Base-by-base conservation (phyloP, 805 yeast genomes). In the Candida namnaoensis region DNA sequence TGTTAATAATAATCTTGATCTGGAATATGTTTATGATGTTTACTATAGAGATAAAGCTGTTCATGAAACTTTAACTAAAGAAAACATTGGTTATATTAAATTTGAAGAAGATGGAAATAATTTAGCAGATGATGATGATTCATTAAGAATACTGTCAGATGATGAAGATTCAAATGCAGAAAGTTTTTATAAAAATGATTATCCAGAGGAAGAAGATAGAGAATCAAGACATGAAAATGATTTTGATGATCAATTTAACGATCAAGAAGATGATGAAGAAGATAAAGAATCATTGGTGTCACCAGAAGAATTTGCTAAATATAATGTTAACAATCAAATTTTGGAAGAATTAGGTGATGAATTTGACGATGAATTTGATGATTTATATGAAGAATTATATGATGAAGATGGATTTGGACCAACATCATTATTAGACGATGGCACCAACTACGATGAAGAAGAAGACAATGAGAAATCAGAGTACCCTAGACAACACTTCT, bases 1-100 rank as follows among this genome's bases (percentile, higher is more conserved):
- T 27, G 11, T 11, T 30, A 19, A 7, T n/a, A 47, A 39, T 19
- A 42, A 43, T 25, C 43, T 40, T 15, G 62, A 62, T 4, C 65
- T 73, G n/a, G 95, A 86, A 36, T 91, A 87, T 51, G 98, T 91
- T 15, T 91, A 88, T 54, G 99, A 91, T 61, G 88, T 91, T 10
- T 91, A 91, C 61, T 71, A 80, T 64, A 66, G 83, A 39, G 82
- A 79, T 44, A 68, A 65, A 58, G 77, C 74, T 42, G 86, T 50
- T 65, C 86, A 80, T 35, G 84, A 78, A 32, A 48, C 56, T 25
- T 54, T 58, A 56, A 56, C 60, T 32, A 51, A 53, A 45, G 47
- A 51, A 26, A 54, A 56, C 24, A 49, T 68, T 27, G 73, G 72
- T 1, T 65, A 58, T 42, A 59, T 68, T n/a, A 65, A 60, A 44